Conservation (phyloP, 163 green algal species). For the Picocystis sp. region DNA sequence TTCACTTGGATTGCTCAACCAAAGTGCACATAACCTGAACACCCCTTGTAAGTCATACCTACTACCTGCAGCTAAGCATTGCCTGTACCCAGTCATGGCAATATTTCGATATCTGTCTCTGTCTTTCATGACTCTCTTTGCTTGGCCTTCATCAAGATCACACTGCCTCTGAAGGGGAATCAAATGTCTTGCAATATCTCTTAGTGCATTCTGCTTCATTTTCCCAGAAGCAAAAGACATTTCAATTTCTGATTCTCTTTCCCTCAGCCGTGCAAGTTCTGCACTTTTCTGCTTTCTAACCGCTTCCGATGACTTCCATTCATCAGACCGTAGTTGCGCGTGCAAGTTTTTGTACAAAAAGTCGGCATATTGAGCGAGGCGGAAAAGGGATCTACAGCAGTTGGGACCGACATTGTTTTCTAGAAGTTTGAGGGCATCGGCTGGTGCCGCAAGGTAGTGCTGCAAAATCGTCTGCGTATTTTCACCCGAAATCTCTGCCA, state of each 20-base stretch:
- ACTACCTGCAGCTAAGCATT: slow-evolving; percentile 17
- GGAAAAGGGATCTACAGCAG: slow-evolving; percentile 26
- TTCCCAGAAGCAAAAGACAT: too few relatives aligned
- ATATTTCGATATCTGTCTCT: neutral
- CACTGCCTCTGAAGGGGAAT: neutral
- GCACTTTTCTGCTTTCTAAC: slow-evolving; percentile 33
- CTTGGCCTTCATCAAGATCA: slow-evolving; percentile 3
- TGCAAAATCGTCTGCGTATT: slow-evolving; percentile 26
- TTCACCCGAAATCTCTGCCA: slow-evolving; percentile 27
- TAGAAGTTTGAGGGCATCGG: slow-evolving; percentile 16
- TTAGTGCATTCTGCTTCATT: too few relatives aligned
- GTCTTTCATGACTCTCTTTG: neutral
- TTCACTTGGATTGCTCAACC: slow-evolving; percentile 29
- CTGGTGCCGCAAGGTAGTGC: slow-evolving; percentile 10
- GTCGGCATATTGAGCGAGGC: slow-evolving; percentile 45
- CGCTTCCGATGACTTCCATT: slow-evolving; percentile 27
- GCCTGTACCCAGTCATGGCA: slow-evolving; percentile 1
- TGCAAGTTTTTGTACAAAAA: slow-evolving; percentile 29
- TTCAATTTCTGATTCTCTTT: too few relatives aligned
- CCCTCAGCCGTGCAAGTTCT: slow-evolving; percentile 14
- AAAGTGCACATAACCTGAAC: slow-evolving; percentile 59
- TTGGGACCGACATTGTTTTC: slow-evolving; percentile 7
- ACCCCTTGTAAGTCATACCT: slow-evolving; percentile 32
- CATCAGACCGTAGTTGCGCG: slow-evolving; percentile 24
- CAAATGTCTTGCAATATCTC: too few relatives aligned